phyloP scores from a whole-genome alignment of 2,329 filamentous ascomycete genomes.

The Dothistroma septosporum region DNA sequence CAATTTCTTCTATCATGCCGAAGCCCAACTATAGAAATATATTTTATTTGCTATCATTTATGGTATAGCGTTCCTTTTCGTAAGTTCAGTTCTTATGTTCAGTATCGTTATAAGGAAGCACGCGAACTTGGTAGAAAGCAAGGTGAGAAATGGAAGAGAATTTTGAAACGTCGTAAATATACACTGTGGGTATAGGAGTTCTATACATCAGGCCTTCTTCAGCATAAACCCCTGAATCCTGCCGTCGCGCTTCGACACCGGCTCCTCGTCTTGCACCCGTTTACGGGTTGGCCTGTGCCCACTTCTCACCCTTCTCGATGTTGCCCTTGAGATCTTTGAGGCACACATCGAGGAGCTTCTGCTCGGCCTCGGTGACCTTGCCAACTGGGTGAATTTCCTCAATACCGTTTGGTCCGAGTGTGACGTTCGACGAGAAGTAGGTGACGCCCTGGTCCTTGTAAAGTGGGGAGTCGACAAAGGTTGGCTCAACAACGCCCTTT shows the following conservation, averaged over 20 bases:
- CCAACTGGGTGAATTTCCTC: conserved; percentile 89
- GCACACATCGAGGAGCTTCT: conserved; percentile 83
- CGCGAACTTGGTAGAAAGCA: neutral
- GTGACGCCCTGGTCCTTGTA: conserved; percentile 98
- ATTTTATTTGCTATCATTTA: too few species aligned
- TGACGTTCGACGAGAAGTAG: conserved; percentile 93
- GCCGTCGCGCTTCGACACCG: conserved; percentile 7
- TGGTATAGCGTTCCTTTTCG: too few species aligned
- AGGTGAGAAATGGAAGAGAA: neutral
- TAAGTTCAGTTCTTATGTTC: too few species aligned
- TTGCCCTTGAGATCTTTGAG: conserved; percentile 83
- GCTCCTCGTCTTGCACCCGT: conserved; percentile 13
- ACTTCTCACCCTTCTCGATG: conserved; percentile 83
- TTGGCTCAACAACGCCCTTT: conserved; percentile 92
- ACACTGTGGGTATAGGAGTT: conserved; percentile 22
- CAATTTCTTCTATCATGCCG: too few species aligned
- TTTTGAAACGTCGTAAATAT: conserved; percentile 17
- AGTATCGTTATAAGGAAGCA: too few species aligned
- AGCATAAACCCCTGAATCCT: neutral
- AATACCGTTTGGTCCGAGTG: conserved; percentile 94
- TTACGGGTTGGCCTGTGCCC: conserved; percentile 56
- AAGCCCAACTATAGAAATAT: too few species aligned
- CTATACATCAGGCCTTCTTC: conserved; percentile 20
- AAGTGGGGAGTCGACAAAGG: conserved; percentile 92
- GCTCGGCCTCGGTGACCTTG: conserved; percentile 76